phyloP scores from a whole-genome alignment of 768 basidiomycete species.

The Tylopilus rubrobrunneus region DNA sequence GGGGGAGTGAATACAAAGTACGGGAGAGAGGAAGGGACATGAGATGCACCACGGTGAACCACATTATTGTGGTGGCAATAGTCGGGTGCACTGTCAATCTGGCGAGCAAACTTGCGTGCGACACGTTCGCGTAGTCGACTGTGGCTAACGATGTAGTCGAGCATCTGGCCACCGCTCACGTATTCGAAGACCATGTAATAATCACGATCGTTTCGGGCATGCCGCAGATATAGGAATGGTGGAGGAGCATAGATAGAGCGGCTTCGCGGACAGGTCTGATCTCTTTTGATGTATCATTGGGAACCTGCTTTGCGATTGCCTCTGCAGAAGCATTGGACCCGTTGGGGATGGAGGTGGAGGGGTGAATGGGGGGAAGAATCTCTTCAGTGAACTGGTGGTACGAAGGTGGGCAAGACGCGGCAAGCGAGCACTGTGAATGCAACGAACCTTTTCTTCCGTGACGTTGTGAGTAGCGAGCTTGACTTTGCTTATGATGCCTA shows the following conservation, averaged over 20 bases:
- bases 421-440: background rate
- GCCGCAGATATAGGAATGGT: constrained; percentile 98
- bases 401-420: constrained; percentile 8
- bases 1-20: constrained; percentile 1
- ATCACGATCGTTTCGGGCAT: constrained; percentile 98
- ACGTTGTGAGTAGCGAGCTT: constrained; percentile 89
- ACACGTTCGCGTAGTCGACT: constrained; percentile 92
- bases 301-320: constrained; percentile 71
- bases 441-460: constrained; percentile 87
- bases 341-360: constrained; percentile 49
- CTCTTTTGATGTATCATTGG: constrained; percentile 93
- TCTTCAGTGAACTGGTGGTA: constrained; percentile 86
- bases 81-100: constrained; percentile 93
- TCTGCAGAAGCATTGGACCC: constrained; percentile 46
- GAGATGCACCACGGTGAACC: constrained; percentile 77
- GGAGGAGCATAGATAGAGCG: constrained; percentile 88
- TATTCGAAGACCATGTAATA: constrained; percentile 99
- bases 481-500: constrained; percentile 99
- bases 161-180: constrained; percentile 98
- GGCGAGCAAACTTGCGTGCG: constrained; percentile 94
- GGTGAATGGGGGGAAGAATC: constrained; percentile 86
- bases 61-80: constrained; percentile 98
- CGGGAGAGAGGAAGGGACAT: constrained; percentile 2
- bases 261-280: constrained; percentile 95
- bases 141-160: constrained; percentile 99